A percentile compares a stretch with the other conserved stretches of the same genome.
These are phyloP conservation scores for Penicillium nordicum DNA, from an alignment of 2,329 filamentous ascomycete genomes.

Conservation along the genomic window DNA sequence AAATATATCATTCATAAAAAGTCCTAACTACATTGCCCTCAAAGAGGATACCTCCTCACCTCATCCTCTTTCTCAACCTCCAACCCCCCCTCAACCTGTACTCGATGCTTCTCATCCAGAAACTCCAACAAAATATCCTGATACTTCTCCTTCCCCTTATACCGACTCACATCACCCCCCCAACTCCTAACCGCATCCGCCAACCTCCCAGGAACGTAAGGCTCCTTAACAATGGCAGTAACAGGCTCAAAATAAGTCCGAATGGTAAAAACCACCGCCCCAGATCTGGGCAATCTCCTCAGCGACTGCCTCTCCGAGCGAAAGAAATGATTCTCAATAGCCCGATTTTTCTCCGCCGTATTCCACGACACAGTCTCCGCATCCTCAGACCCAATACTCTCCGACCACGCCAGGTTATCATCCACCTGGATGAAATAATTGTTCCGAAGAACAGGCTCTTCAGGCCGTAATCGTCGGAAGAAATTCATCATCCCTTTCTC, in stretches of 20 bases:
- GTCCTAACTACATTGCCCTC: background rate
- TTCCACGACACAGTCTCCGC: constrained; percentile 63
- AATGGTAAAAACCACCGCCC: constrained; percentile 69
- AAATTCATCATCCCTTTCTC: constrained; percentile 79
- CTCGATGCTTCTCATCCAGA: constrained; percentile 68
- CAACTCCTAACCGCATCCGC: constrained; percentile 77
- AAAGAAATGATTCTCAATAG: constrained; percentile 71
- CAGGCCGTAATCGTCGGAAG: constrained; percentile 67
- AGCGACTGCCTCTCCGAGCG: constrained; percentile 72
- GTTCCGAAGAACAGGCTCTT: constrained; percentile 65
- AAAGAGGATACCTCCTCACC: constrained; percentile 60
- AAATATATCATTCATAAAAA: background rate
- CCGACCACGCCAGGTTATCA: constrained; percentile 70
- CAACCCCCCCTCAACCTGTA: constrained; percentile 67
- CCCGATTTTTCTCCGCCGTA: constrained; percentile 70
- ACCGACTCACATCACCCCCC: constrained; percentile 71
- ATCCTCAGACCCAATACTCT: constrained; percentile 73
- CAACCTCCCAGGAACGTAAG: constrained; percentile 72
- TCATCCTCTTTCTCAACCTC: constrained; percentile 61
- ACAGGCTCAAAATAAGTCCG: constrained; percentile 75
- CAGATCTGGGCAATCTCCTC: constrained; percentile 57
- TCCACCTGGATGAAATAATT: constrained; percentile 91
- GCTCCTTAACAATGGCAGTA: constrained; percentile 64
- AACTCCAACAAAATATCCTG: constrained; percentile 70
- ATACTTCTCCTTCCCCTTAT: constrained; percentile 77